A percentile compares a stretch with the other conserved stretches of the same genome.
phyloP scores from a whole-genome alignment of 371 early-diverging fungal genomes.

The Syncephalastrum monosporum region DNA sequence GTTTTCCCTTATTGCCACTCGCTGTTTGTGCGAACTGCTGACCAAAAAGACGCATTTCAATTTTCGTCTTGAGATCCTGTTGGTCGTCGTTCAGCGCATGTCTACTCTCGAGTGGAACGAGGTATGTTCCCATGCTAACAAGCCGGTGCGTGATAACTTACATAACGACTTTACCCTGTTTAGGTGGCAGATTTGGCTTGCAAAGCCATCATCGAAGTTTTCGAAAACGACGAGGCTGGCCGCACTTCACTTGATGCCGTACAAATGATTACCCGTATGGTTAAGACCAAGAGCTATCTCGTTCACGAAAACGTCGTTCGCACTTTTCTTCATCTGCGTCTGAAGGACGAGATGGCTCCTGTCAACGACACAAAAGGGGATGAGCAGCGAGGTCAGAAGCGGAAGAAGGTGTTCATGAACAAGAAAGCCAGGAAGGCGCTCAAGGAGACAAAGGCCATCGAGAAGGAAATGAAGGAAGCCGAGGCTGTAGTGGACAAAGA shows the following conservation, averaged over 20 bases:
- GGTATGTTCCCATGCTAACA: slow-evolving; percentile 16
- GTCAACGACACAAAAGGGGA: slow-evolving; percentile 11
- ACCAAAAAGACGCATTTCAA: slow-evolving; percentile 88
- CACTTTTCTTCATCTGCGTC: slow-evolving; percentile 74
- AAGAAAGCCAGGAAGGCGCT: slow-evolving; percentile 73
- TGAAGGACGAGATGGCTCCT: slow-evolving; percentile 75
- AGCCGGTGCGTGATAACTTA: not conserved
- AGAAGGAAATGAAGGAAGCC: slow-evolving; percentile 80
- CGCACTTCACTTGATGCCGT: slow-evolving; percentile 84
- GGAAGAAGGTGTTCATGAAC: slow-evolving; percentile 64
- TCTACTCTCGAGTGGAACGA: slow-evolving; percentile 54
- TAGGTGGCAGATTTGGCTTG: slow-evolving; percentile 70
- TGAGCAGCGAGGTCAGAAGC: slow-evolving; percentile 16
- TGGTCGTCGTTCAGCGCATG: slow-evolving; percentile 74
- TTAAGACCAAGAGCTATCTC: slow-evolving; percentile 77
- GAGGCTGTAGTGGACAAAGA: slow-evolving; percentile 78
- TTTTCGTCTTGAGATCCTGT: slow-evolving; percentile 85
- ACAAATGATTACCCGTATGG: slow-evolving; percentile 77
- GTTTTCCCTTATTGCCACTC: slow-evolving; percentile 58
- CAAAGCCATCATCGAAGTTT: slow-evolving; percentile 73
- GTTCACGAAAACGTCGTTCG: slow-evolving; percentile 71
- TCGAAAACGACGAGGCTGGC: slow-evolving; percentile 84
- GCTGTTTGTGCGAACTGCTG: slow-evolving; percentile 77
- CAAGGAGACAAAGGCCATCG: slow-evolving; percentile 73
- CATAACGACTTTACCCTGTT: not conserved